phyloP scores from a whole-genome alignment of 257 asterid species.

The Primulina huaijiensis region DNA sequence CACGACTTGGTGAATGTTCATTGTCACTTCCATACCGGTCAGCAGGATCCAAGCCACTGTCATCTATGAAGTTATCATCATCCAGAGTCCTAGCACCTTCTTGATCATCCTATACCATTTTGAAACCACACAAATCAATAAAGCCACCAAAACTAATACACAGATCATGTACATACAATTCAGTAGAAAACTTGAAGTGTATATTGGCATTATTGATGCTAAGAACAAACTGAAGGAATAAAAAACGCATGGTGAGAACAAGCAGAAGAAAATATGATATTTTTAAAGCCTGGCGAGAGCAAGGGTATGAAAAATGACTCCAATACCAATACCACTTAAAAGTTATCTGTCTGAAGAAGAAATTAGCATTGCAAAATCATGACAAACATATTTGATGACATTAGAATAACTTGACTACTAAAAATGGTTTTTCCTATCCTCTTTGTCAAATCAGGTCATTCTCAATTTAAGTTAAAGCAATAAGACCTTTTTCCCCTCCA shows the following conservation, averaged over 20 bases:
- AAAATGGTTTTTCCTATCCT: neutral
- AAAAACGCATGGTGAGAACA: neutral
- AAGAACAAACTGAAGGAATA: neutral
- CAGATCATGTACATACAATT: neutral
- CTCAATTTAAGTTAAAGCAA: neutral
- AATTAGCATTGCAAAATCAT: neutral
- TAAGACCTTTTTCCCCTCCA: neutral
- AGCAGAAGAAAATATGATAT: neutral
- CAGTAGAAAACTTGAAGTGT: neutral
- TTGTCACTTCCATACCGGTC: slow-evolving; percentile 58
- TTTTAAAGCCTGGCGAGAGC: slow-evolving; percentile 39
- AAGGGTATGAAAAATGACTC: neutral
- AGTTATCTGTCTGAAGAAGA: neutral
- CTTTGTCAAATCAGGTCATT: neutral
- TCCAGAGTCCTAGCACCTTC: slow-evolving; percentile 59
- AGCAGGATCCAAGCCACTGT: slow-evolving; percentile 71
- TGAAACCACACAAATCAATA: slow-evolving; percentile 19
- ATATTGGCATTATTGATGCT: neutral
- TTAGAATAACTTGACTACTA: neutral
- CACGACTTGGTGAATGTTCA: slow-evolving; percentile 66
- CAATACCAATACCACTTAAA: neutral
- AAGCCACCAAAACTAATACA: slow-evolving; percentile 3
- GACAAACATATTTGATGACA: neutral
- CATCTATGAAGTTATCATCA: slow-evolving; percentile 90
- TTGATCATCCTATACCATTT: slow-evolving; percentile 56